These are phyloP conservation scores for Camellia japonica DNA, from an alignment of 148 eudicot genomes.

Conservation along the genomic window DNA sequence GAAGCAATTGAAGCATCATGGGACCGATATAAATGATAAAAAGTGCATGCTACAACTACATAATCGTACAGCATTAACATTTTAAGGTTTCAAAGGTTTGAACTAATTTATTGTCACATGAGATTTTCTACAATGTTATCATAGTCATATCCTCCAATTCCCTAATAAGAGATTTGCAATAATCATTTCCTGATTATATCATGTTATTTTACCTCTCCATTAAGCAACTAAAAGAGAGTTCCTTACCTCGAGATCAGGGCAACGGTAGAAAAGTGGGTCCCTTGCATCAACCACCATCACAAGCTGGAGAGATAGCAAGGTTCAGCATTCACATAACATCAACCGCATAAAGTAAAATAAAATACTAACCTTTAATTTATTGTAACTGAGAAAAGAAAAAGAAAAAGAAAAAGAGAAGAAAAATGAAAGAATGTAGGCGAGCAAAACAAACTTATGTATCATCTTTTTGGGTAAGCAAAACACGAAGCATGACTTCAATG, in stretches of 20 bases:
- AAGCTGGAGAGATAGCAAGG: conserved; percentile 50
- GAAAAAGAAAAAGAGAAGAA: neutral
- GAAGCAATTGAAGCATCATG: no score
- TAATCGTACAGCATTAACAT: neutral
- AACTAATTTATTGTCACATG: neutral
- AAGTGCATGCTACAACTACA: neutral
- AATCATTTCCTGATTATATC: neutral
- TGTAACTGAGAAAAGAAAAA: neutral
- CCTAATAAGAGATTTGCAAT: neutral
- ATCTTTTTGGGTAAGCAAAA: neutral
- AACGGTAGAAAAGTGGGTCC: conserved; percentile 93
- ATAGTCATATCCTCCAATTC: neutral
- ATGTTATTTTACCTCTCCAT: neutral
- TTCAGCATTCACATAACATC: conserved; percentile 17
- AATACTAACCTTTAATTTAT: neutral
- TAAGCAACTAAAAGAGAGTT: conserved; percentile 8
- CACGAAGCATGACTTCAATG: neutral
- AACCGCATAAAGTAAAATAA: neutral
- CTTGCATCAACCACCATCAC: conserved; percentile 99
- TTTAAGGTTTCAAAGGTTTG: neutral
- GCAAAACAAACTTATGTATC: neutral
- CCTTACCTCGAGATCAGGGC: conserved; percentile 96
- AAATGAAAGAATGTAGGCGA: neutral
- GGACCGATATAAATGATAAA: no score
- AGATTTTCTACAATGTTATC: neutral